phyloP scores from a whole-genome alignment of 1,139 yeast species.

The Blastobotrys apis region DNA sequence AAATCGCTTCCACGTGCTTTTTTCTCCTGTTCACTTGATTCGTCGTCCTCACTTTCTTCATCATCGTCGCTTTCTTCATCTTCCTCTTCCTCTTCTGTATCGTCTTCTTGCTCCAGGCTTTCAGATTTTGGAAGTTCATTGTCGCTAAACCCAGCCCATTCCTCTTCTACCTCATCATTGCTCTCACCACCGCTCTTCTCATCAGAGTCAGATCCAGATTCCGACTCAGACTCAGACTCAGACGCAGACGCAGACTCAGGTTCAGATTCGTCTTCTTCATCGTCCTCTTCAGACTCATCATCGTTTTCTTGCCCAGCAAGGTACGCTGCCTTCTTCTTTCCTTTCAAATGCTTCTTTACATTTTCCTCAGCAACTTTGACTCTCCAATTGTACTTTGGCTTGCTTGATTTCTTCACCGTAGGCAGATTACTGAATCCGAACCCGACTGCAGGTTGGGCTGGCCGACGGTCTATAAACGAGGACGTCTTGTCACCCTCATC shows the following conservation, averaged over 20 bases:
- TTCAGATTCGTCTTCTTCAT: background rate
- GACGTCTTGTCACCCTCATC: conserved; percentile 34
- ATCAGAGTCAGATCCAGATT: conserved; percentile 6
- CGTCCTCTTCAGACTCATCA: background rate
- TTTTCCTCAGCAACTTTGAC: conserved; percentile 47
- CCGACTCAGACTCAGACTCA: conserved; percentile 15
- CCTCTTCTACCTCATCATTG: conserved; percentile 21
- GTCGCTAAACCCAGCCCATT: conserved; percentile 23
- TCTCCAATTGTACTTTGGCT: conserved; percentile 56
- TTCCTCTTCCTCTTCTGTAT: conserved; percentile 16
- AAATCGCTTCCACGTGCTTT: conserved; percentile 44
- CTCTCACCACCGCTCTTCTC: conserved; percentile 27
- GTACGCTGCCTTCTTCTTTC: conserved; percentile 9
- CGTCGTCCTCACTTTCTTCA: conserved; percentile 22
- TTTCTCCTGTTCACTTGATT: conserved; percentile 27
- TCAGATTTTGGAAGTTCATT: conserved; percentile 16
- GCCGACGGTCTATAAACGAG: conserved; percentile 64
- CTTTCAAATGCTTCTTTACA: conserved; percentile 19
- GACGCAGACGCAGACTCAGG: background rate
- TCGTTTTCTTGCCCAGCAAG: conserved; percentile 9
- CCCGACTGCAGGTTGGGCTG: conserved; percentile 8
- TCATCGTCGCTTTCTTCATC: background rate
- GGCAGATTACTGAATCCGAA: conserved; percentile 64
- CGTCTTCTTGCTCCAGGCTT: conserved; percentile 18
- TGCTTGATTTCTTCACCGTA: conserved; percentile 43